Percentiles rank a stretch among this genome's conserved stretches.
Evolutionary conservation across 345 rosid genomes (phyloP).

Genomic region (Ailanthus altissimus): DNA sequence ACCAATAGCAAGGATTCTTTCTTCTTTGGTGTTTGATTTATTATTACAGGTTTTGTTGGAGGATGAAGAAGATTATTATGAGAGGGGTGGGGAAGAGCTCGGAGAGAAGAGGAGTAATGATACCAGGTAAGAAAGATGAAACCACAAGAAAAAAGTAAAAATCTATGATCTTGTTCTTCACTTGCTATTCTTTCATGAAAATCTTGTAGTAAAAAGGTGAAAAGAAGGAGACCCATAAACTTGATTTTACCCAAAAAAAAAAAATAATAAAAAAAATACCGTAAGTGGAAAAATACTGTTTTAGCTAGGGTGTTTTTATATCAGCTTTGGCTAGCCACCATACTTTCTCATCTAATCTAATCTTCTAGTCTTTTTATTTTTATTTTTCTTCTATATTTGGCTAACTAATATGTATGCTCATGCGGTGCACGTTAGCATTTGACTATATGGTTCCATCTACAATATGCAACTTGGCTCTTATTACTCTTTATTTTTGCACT

Average conservation of each 20-base stretch:
- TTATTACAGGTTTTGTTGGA: conserved; percentile 31
- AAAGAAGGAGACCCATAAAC: conserved; percentile 29
- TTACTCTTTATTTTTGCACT: conserved; percentile 32
- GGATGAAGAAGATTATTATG: conserved; percentile 12
- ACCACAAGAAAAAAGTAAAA: conserved; percentile 22
- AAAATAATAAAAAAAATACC: conserved; percentile 24
- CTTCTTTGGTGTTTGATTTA: conserved; percentile 2
- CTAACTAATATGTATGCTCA: conserved; percentile 40
- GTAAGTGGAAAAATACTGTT: conserved; percentile 50
- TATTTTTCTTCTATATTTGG: conserved; percentile 27
- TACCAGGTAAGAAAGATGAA: conserved; percentile 53
- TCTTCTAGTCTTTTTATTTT: conserved; percentile 16
- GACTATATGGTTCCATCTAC: conserved; percentile 64
- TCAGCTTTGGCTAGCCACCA: conserved; percentile 60
- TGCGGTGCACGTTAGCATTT: conserved; percentile 83
- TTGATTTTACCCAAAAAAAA: conserved; percentile 34
- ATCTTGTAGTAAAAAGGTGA: conserved; percentile 41
- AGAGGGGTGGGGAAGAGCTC: conserved; percentile 19
- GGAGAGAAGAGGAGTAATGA: conserved; percentile 37
- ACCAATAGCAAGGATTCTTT: conserved; percentile 21
- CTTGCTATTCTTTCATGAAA: conserved; percentile 32
- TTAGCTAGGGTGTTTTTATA: conserved; percentile 38
- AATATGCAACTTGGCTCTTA: conserved; percentile 26
- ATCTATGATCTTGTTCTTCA: conserved; percentile 24
- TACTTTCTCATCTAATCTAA: conserved; percentile 50